Percentiles rank a stretch among this genome's conserved stretches.
phyloP scores from a whole-genome alignment of 2,329 filamentous ascomycete species.

The Fusarium decemcellulare region DNA sequence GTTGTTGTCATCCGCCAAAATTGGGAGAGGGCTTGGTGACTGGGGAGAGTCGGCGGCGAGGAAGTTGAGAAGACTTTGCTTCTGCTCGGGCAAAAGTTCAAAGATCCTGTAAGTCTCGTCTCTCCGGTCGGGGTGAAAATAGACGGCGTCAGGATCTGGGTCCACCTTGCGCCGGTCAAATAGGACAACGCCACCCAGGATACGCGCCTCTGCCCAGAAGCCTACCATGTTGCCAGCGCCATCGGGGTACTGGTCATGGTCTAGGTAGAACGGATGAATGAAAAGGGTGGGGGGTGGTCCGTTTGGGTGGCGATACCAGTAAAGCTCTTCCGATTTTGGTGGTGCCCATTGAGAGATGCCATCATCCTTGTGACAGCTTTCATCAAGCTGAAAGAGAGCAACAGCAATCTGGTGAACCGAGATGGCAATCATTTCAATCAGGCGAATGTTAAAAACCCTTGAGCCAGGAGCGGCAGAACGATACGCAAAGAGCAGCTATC shows the following conservation, averaged over 20 bases:
- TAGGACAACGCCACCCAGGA: slow-evolving; percentile 6
- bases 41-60: not conserved
- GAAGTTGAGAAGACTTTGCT: not conserved
- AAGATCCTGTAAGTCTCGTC: slow-evolving; percentile 10
- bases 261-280: slow-evolving; percentile 31
- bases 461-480: slow-evolving; percentile 42
- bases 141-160: slow-evolving; percentile 6
- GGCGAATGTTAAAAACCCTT: slow-evolving; percentile 43
- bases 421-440: slow-evolving; percentile 51
- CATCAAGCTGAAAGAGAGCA: slow-evolving; percentile 38
- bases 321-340: slow-evolving; percentile 19
- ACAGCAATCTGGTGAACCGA: slow-evolving; percentile 50
- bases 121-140: slow-evolving; percentile 1
- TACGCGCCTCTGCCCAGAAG: slow-evolving; percentile 15
- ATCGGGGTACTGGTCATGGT: not conserved
- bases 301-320: slow-evolving; percentile 17
- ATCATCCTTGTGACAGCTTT: slow-evolving; percentile 42
- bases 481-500: slow-evolving; percentile 44
- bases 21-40: not conserved
- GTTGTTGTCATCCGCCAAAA: not conserved
- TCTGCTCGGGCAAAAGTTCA: not conserved
- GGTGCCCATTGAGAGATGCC: slow-evolving; percentile 41
- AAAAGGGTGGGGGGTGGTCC: slow-evolving; percentile 46
- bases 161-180: slow-evolving; percentile 4
- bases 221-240: not conserved